A percentile compares a stretch with the other conserved stretches of the same genome.
phyloP scores from a whole-genome alignment of 306 rosid species.

The Quercus wislizeni region DNA sequence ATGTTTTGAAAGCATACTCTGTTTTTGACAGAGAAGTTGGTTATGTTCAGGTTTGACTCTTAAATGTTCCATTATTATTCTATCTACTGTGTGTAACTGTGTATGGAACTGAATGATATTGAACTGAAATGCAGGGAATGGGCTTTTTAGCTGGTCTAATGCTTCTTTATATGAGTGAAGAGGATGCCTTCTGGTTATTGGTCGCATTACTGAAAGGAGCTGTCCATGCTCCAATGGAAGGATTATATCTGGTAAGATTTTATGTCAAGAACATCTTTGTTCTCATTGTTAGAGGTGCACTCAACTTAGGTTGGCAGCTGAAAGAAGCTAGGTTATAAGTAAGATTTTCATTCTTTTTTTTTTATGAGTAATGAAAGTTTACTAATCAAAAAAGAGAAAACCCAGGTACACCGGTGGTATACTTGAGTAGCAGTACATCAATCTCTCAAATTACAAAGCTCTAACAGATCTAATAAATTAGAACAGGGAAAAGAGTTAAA shows the following conservation, averaged over 20 bases:
- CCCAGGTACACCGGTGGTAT: no score
- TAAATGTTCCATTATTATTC: constrained; percentile 10
- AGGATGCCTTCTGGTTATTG: constrained; percentile 96
- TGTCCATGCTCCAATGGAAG: constrained; percentile 99
- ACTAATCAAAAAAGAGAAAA: no score
- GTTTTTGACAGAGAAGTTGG: constrained; percentile 97
- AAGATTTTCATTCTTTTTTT: background rate
- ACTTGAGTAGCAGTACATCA: no score
- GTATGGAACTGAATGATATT: constrained; percentile 15
- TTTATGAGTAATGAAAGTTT: no score
- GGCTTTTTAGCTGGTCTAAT: constrained; percentile 93
- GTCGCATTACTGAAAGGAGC: constrained; percentile 98
- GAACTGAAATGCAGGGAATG: constrained; percentile 84
- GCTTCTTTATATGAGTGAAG: constrained; percentile 99
- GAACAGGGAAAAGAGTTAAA: no score
- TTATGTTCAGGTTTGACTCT: constrained; percentile 85
- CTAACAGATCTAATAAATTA: no score
- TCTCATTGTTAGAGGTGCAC: background rate
- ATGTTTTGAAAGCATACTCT: constrained; percentile 92
- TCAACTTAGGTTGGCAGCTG: background rate
- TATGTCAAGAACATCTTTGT: constrained; percentile 1
- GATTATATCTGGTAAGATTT: constrained; percentile 77
- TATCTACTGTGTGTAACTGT: background rate
- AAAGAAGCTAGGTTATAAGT: background rate
- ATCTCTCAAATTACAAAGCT: no score